Evolutionary conservation across 768 basidiomycete genomes (phyloP).

Genomic region (Punctularia strigosozonata): DNA sequence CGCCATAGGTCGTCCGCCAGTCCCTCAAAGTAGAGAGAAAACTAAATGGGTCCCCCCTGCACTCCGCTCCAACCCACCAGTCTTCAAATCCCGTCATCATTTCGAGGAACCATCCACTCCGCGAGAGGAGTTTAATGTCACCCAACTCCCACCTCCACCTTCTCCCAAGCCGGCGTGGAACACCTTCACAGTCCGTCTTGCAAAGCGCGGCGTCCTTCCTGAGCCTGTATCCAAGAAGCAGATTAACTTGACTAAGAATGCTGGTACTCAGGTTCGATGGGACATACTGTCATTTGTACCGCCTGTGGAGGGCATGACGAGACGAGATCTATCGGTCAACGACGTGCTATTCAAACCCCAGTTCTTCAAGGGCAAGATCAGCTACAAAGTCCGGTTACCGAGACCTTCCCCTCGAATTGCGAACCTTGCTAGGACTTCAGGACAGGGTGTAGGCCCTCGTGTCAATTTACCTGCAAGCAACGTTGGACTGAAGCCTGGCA

Average conservation of each 20-base stretch:
- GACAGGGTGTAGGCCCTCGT: conserved; percentile 14
- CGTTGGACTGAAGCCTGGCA: not conserved
- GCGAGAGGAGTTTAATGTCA: conserved; percentile 33
- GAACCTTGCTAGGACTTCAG: conserved; percentile 5
- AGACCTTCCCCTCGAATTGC: conserved; percentile 5
- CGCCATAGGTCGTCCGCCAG: too few relatives aligned
- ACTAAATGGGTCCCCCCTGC: conserved; percentile 48
- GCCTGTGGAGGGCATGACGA: conserved; percentile 52
- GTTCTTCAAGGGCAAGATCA: conserved; percentile 18
- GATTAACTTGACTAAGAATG: conserved; percentile 28
- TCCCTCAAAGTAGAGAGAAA: too few relatives aligned
- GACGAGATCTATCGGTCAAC: conserved; percentile 49
- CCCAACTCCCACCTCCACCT: conserved; percentile 33
- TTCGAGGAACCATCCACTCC: conserved; percentile 21
- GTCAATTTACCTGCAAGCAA: conserved; percentile 23
- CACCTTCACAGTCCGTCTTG: conserved; percentile 33
- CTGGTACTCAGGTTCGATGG: conserved; percentile 31
- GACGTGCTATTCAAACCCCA: conserved; percentile 46
- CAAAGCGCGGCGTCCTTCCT: conserved; percentile 26
- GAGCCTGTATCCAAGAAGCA: conserved; percentile 40
- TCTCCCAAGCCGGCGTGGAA: conserved; percentile 32
- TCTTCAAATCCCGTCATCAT: too few relatives aligned
- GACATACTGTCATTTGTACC: conserved; percentile 67
- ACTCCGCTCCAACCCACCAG: conserved; percentile 23
- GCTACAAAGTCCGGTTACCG: conserved; percentile 27